Evolutionary conservation across 306 rosid species (phyloP).

Genomic region (Rosa chinensis): DNA sequence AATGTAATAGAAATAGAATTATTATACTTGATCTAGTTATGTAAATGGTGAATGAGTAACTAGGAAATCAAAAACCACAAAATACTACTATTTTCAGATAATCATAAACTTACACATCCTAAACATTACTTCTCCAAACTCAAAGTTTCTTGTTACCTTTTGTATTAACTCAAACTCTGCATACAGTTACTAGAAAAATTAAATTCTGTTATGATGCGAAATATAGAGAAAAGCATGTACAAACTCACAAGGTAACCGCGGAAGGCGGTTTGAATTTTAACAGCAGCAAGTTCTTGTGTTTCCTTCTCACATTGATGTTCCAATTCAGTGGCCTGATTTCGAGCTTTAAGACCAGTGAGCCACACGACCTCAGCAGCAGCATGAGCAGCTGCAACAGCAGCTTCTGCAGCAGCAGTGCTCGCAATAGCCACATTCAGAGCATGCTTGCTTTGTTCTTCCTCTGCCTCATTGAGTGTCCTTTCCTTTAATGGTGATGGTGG

Average conservation of each 20-base stretch:
- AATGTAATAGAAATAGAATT: background rate
- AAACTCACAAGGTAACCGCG: constrained; percentile 85
- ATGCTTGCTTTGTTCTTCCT: constrained; percentile 57
- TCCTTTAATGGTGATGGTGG: constrained; percentile 28
- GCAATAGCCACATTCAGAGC: constrained; percentile 65
- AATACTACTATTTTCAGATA: background rate
- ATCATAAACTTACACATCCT: constrained; percentile 6
- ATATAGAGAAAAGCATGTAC: constrained; percentile 12
- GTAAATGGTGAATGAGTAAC: background rate
- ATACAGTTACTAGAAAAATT: background rate
- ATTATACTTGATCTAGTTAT: background rate
- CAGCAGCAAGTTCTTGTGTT: constrained; percentile 53
- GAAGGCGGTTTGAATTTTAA: constrained; percentile 75
- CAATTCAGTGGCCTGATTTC: constrained; percentile 29
- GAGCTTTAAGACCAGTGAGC: constrained; percentile 35
- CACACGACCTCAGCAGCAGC: constrained; percentile 55
- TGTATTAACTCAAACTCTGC: constrained; percentile 3
- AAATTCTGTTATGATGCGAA: background rate
- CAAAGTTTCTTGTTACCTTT: background rate
- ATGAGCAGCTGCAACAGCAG: constrained; percentile 49
- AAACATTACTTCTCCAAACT: background rate
- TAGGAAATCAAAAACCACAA: background rate
- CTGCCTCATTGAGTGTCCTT: constrained; percentile 36
- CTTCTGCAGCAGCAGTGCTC: constrained; percentile 59
- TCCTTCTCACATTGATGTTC: constrained; percentile 32